These are phyloP conservation scores for Ochetophila trinervis DNA, from an alignment of 306 rosid genomes.

Conservation along the genomic window DNA sequence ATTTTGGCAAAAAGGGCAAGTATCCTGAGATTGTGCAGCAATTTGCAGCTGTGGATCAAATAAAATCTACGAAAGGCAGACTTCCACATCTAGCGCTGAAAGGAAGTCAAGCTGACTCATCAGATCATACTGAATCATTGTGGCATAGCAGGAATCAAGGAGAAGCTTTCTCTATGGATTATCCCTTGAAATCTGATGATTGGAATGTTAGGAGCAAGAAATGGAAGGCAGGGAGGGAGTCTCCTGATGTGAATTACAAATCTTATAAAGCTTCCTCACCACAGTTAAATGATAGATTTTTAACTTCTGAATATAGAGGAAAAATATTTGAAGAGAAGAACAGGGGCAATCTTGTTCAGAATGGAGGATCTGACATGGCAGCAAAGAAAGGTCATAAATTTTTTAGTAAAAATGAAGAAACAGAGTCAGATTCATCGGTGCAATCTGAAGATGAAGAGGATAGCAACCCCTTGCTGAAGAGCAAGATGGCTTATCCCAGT, in stretches of 20 bases:
- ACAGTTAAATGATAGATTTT: slow-evolving; percentile 53
- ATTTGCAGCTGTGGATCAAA: slow-evolving; percentile 46
- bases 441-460: slow-evolving; percentile 77
- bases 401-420: slow-evolving; percentile 63
- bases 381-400: slow-evolving; percentile 44
- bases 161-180: slow-evolving; percentile 51
- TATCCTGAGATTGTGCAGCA: slow-evolving; percentile 56
- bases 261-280: slow-evolving; percentile 76
- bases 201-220: slow-evolving; percentile 62
- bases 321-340: slow-evolving; percentile 54
- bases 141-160: slow-evolving; percentile 45
- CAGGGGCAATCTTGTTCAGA: slow-evolving; percentile 48
- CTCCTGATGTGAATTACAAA: slow-evolving; percentile 61
- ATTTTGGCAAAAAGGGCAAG: slow-evolving; percentile 52
- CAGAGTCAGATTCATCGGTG: slow-evolving; percentile 95
- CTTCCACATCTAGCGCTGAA: slow-evolving; percentile 33
- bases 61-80: slow-evolving; percentile 45
- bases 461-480: slow-evolving; percentile 65
- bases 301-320: slow-evolving; percentile 56
- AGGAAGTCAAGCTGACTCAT: slow-evolving; percentile 45
- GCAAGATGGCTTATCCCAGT: slow-evolving; percentile 62
- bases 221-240: slow-evolving; percentile 63
- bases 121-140: slow-evolving; percentile 40
- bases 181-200: slow-evolving; percentile 54
- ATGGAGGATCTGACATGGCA: slow-evolving; percentile 48